phyloP scores from a whole-genome alignment of 129 eudicot genomes.

The Centrapalus pauciflorus region DNA sequence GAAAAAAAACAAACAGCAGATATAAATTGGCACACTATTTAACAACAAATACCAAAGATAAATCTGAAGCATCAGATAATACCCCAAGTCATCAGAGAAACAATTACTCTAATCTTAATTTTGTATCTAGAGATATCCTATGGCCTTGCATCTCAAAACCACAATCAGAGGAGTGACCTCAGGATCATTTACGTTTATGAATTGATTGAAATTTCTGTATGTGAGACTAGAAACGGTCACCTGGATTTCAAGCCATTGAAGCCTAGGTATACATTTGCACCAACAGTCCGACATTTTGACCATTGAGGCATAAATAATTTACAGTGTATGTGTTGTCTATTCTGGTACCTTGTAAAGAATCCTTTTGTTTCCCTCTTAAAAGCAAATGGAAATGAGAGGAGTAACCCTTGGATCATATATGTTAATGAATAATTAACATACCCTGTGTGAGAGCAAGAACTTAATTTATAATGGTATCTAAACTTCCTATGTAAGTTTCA shows the following conservation, averaged over 20 bases:
- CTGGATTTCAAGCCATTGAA: neutral
- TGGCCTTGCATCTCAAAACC: neutral
- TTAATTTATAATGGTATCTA: neutral
- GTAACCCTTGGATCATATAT: neutral
- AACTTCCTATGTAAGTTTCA: neutral
- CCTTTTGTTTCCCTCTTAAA: neutral
- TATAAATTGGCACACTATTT: neutral
- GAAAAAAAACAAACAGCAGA: conserved; percentile 1
- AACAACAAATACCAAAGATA: neutral
- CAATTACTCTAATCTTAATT: neutral
- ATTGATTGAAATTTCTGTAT: neutral
- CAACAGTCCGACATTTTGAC: neutral
- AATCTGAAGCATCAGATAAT: neutral
- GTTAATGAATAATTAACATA: neutral
- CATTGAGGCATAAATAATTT: too few relatives aligned
- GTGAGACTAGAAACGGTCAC: neutral
- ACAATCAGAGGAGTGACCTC: neutral
- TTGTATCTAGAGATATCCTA: neutral
- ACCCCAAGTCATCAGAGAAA: neutral
- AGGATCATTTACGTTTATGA: neutral
- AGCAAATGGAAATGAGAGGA: neutral
- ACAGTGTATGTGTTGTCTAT: too few relatives aligned
- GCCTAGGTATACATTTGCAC: neutral
- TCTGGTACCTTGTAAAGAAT: neutral
- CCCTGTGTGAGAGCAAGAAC: too few relatives aligned